Evolutionary conservation across 495 filamentous ascomycete genomes (phyloP).

Genomic region (Daldinia decipiens): DNA sequence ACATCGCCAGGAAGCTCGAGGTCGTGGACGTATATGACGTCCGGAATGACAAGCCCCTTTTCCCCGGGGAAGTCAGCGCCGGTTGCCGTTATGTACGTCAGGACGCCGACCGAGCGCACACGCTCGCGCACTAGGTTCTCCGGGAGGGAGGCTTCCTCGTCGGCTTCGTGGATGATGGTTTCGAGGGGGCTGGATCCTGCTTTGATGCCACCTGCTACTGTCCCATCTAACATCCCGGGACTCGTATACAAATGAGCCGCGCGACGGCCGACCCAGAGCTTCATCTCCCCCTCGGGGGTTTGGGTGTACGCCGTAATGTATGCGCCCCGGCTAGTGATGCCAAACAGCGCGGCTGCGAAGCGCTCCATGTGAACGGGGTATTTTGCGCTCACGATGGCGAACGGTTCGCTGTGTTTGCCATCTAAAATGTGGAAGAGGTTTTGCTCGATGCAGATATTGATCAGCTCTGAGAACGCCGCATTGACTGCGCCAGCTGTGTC

Average conservation of each 20-base stretch:
- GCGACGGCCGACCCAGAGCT: slow-evolving; percentile 64
- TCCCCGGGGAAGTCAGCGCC: slow-evolving; percentile 39
- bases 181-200: slow-evolving; percentile 56
- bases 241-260: slow-evolving; percentile 59
- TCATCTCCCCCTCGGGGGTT: slow-evolving; percentile 41
- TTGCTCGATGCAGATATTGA: slow-evolving; percentile 51
- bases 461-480: slow-evolving; percentile 49
- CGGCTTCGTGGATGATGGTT: slow-evolving; percentile 63
- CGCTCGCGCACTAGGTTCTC: slow-evolving; percentile 45
- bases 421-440: slow-evolving; percentile 53
- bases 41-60: slow-evolving; percentile 41
- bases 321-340: slow-evolving; percentile 60
- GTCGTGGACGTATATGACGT: slow-evolving; percentile 50
- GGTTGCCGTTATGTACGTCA: slow-evolving; percentile 56
- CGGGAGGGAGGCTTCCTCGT: slow-evolving; percentile 63
- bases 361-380: slow-evolving; percentile 58
- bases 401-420: slow-evolving; percentile 58
- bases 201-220: slow-evolving; percentile 65
- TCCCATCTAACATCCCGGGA: slow-evolving; percentile 64
- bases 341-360: slow-evolving; percentile 60
- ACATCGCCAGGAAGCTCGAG: slow-evolving; percentile 43
- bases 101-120: slow-evolving; percentile 48
- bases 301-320: slow-evolving; percentile 61
- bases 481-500: slow-evolving; percentile 40
- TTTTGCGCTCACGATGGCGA: slow-evolving; percentile 56